Evolutionary conservation across 768 basidiomycete genomes (phyloP), one percentile per base, ranked within the genome.

Genomic region (Boletus barrowsii): DNA sequence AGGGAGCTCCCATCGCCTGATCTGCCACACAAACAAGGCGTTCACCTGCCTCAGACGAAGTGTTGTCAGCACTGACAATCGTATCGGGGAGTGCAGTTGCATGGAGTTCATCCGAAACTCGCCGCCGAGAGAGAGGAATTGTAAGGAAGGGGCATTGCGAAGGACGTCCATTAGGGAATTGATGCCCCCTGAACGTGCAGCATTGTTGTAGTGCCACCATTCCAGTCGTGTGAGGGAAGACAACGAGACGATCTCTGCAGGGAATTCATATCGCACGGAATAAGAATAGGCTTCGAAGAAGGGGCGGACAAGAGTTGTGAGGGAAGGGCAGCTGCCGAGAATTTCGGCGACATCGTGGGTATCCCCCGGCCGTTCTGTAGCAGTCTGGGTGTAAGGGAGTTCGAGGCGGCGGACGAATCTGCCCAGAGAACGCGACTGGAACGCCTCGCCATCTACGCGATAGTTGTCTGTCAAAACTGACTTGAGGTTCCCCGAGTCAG

Each of bases 161-260:
- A 88, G 75, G 54, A 85, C 81, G 48, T 77, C 69, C 3, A 64
- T 62, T 40, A 88, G 70, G 8, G 79, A 83, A 67, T 88, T 87
- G 55, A 87, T 82, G 7, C 86, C 86, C 2, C 85, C 85, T 17
- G 82, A 76, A 42, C 81, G 76, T 37, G 82, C 79, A 20, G 86
- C 85, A 65, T 69, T 65, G 55, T 67, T 72, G 58, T 80, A 66
- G 61, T 86, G 78, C 83, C 83, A 87, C 84, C 85, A 88, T 46
- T 87, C 85, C 30, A 88, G 75, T 26, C 84, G 80, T 42, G 77
- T 79, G 39, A 88, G 72, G 20, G 79, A 79, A 20, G 74, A 70
- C 14, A 86, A 57, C 4, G 76, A 63, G 4, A 82, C 67, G 50
- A 68, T 72, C 14, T 74, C 74, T 10, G 77, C 75, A 52, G 81